These are phyloP conservation scores for Akebia trifoliata DNA, from an alignment of 164 flowering plant genomes.

Conservation along the genomic window DNA sequence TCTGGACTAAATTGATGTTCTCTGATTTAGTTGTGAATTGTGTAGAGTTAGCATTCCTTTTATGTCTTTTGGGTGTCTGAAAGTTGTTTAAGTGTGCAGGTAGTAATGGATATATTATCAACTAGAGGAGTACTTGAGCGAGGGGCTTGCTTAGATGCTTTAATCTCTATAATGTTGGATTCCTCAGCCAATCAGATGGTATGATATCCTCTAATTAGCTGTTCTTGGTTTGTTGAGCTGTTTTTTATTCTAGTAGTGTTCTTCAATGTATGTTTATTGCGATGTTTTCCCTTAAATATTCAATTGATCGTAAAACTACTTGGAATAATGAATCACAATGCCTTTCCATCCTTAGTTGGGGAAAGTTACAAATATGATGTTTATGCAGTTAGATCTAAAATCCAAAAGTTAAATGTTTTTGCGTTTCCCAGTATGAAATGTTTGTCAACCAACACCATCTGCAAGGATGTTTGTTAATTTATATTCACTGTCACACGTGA, in stretches of 20 bases:
- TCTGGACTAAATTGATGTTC: background rate
- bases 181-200: conserved; percentile 89
- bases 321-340: too few species aligned
- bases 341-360: too few species aligned
- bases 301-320: too few species aligned
- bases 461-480: too few species aligned
- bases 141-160: conserved; percentile 90
- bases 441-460: too few species aligned
- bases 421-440: too few species aligned
- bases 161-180: conserved; percentile 80
- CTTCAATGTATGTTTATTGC: too few species aligned
- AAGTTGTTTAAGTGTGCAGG: conserved; percentile 34
- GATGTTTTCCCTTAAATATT: too few species aligned
- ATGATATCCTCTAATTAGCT: conserved; percentile 8
- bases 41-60: background rate
- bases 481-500: too few species aligned
- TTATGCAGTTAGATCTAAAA: too few species aligned
- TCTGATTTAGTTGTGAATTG: background rate
- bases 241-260: background rate
- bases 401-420: too few species aligned
- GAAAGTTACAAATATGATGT: too few species aligned
- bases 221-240: background rate
- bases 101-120: conserved; percentile 67
- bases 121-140: conserved; percentile 69
- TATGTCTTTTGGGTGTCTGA: background rate